These are phyloP conservation scores for Penicillium janthinellum DNA, from an alignment of 2,329 filamentous ascomycete genomes.

Conservation along the genomic window DNA sequence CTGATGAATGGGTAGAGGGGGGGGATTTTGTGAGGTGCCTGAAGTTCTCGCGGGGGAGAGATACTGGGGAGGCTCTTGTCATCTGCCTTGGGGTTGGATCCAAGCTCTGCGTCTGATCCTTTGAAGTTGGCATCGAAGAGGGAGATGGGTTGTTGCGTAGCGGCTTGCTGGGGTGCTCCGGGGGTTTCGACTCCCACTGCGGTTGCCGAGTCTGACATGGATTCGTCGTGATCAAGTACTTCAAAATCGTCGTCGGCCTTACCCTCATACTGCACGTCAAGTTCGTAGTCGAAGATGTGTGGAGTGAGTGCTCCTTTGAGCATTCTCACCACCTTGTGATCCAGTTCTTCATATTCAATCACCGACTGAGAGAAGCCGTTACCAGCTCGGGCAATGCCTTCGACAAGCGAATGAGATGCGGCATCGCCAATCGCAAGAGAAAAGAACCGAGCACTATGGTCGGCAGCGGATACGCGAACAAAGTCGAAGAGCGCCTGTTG, in stretches of 20 bases:
- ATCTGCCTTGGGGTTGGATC: slow-evolving; percentile 44
- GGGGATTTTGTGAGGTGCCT: slow-evolving; percentile 65
- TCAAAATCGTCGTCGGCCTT: slow-evolving; percentile 59
- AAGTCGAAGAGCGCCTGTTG: slow-evolving; percentile 53
- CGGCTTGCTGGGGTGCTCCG: slow-evolving; percentile 15
- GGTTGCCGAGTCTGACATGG: slow-evolving; percentile 37
- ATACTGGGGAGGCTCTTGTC: slow-evolving; percentile 52
- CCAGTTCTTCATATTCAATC: slow-evolving; percentile 64
- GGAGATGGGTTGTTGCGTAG: slow-evolving; percentile 53
- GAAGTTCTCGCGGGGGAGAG: slow-evolving; percentile 59
- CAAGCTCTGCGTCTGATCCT: slow-evolving; percentile 42
- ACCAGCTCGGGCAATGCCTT: slow-evolving; percentile 61
- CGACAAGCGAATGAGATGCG: slow-evolving; percentile 59
- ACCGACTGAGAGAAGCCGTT: slow-evolving; percentile 66
- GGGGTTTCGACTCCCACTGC: neutral
- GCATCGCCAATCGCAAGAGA: slow-evolving; percentile 56
- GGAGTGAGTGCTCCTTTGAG: slow-evolving; percentile 69
- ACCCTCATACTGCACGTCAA: slow-evolving; percentile 63
- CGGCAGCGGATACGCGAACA: slow-evolving; percentile 47
- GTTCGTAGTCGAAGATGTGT: slow-evolving; percentile 64
- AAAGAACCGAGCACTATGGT: slow-evolving; percentile 57
- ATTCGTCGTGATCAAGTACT: slow-evolving; percentile 54
- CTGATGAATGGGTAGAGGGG: slow-evolving; percentile 68
- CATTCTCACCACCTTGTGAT: slow-evolving; percentile 72
- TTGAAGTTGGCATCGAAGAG: slow-evolving; percentile 59